These are phyloP conservation scores for Hyphopichia pseudoburtonii DNA, from an alignment of 1,139 yeast species.

Conservation along the genomic window DNA sequence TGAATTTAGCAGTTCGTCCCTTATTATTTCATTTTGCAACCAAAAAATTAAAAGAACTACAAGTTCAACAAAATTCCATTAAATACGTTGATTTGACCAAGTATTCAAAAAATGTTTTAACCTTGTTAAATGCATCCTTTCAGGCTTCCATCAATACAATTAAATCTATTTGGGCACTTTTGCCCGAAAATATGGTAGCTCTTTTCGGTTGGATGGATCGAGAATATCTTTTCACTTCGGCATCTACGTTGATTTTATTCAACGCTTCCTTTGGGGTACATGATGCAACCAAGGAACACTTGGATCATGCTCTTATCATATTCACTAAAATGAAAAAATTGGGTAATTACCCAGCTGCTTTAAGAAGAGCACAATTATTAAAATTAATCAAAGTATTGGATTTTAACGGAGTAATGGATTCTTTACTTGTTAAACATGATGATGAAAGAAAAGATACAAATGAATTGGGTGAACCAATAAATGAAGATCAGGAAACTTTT, in stretches of 20 bases:
- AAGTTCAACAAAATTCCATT: slow-evolving; percentile 39
- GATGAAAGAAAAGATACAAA: slow-evolving; percentile 32
- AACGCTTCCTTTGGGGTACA: slow-evolving; percentile 84
- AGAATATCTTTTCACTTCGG: slow-evolving; percentile 78
- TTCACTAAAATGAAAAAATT: slow-evolving; percentile 73
- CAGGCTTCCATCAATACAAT: slow-evolving; percentile 83
- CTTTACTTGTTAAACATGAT: slow-evolving; percentile 56
- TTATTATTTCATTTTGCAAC: slow-evolving; percentile 77
- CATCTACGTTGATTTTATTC: slow-evolving; percentile 73
- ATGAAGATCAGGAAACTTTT: slow-evolving; percentile 1
- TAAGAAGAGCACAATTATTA: slow-evolving; percentile 69
- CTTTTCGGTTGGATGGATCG: slow-evolving; percentile 88
- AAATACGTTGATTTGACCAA: slow-evolving; percentile 66
- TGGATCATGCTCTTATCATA: slow-evolving; percentile 70
- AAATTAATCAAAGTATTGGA: slow-evolving; percentile 65
- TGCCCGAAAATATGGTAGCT: slow-evolving; percentile 78
- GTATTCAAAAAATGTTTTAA: slow-evolving; percentile 66
- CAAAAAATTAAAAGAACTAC: slow-evolving; percentile 57
- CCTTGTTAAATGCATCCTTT: slow-evolving; percentile 74
- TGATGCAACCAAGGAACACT: slow-evolving; percentile 68
- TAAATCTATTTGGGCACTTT: slow-evolving; percentile 68
- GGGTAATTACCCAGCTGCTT: slow-evolving; percentile 78
- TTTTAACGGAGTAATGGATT: slow-evolving; percentile 64
- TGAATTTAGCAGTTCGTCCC: slow-evolving; percentile 81
- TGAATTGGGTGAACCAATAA: slow-evolving; percentile 6